phyloP scores from a whole-genome alignment of 1,284 basidiomycete species.

The Termitomyces sp. region DNA sequence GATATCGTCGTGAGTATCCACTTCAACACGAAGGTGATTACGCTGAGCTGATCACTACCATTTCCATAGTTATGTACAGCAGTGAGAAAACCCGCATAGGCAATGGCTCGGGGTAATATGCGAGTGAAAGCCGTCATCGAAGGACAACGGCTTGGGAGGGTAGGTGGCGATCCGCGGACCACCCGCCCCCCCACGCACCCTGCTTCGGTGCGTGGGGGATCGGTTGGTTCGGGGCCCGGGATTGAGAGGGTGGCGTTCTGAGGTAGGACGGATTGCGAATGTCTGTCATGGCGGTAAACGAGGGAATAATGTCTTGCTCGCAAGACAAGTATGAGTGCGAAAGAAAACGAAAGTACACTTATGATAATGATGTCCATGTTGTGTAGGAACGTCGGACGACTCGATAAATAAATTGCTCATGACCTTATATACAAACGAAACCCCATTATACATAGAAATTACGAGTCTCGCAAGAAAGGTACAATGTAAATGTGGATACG shows the following conservation, averaged over 20 bases:
- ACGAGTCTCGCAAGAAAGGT: neutral
- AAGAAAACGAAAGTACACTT: neutral
- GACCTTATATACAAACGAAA: slow-evolving; percentile 8
- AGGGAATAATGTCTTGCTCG: neutral
- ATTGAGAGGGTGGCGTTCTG: neutral
- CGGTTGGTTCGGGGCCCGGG: neutral
- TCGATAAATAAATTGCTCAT: neutral
- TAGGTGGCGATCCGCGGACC: neutral
- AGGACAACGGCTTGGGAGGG: neutral
- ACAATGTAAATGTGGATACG: no score
- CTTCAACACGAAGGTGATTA: neutral
- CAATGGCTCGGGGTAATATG: neutral
- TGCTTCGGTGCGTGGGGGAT: neutral
- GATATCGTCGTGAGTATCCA: slow-evolving; percentile 3
- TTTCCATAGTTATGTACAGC: neutral
- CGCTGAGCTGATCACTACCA: neutral
- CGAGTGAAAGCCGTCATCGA: neutral
- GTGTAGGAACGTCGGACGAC: neutral
- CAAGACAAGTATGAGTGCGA: neutral
- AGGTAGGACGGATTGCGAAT: neutral
- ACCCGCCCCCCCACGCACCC: neutral
- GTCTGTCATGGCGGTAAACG: neutral
- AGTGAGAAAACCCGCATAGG: neutral
- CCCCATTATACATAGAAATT: neutral
- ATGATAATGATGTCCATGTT: slow-evolving; percentile 1